phyloP scores from a whole-genome alignment of 495 filamentous ascomycete species.

The Hyaloscypha bicolor region DNA sequence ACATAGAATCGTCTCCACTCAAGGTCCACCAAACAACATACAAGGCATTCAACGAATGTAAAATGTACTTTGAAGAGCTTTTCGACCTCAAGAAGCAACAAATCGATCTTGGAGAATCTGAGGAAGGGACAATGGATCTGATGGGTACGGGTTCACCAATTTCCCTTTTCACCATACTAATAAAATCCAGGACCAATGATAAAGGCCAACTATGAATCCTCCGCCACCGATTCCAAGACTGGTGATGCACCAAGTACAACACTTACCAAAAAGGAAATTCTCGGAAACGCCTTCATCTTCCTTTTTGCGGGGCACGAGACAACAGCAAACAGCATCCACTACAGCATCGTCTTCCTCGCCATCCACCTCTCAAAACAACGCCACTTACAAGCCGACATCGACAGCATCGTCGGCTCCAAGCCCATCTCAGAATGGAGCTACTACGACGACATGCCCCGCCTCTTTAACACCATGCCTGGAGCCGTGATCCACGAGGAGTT shows the following conservation, averaged over 20 bases:
- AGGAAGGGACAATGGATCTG: conserved; percentile 16
- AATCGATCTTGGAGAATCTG: conserved; percentile 11
- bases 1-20: conserved; percentile 15
- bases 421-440: conserved; percentile 63
- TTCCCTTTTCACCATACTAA: not conserved
- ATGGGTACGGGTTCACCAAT: not conserved
- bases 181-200: conserved; percentile 14
- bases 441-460: conserved; percentile 39
- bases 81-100: conserved; percentile 17
- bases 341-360: conserved; percentile 56
- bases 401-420: conserved; percentile 52
- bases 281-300: conserved; percentile 75
- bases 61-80: conserved; percentile 24
- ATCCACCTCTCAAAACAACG: conserved; percentile 57
- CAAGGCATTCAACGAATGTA: conserved; percentile 15
- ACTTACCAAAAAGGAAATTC: conserved; percentile 49
- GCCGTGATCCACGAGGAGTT: conserved; percentile 71
- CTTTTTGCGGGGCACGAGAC: conserved; percentile 75
- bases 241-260: not conserved
- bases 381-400: conserved; percentile 63
- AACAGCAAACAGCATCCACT: conserved; percentile 68
- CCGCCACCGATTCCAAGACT: not conserved
- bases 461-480: conserved; percentile 60
- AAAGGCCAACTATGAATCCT: conserved; percentile 17
- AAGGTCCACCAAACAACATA: conserved; percentile 8